Percentiles rank a stretch among this genome's conserved stretches.
Evolutionary conservation across 202 grass and related monocot species (phyloP).

Genomic region (Miscanthus sacchariflorus): DNA sequence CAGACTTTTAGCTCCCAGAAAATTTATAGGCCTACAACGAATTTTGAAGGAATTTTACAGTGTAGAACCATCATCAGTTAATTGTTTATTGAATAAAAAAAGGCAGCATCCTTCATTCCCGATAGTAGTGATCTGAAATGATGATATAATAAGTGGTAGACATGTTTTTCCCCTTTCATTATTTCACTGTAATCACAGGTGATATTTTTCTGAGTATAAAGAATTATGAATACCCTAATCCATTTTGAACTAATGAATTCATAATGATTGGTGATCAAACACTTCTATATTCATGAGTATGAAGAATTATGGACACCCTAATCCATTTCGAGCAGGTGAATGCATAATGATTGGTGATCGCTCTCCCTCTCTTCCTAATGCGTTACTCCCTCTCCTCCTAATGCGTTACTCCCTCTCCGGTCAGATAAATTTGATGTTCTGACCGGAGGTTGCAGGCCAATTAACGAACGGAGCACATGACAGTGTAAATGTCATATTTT

Average conservation of each 20-base stretch:
- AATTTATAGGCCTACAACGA: slow-evolving; percentile 30
- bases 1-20: slow-evolving; percentile 9
- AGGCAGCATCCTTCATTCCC: slow-evolving; percentile 13
- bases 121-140: background rate
- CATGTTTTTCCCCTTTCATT: background rate
- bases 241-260: background rate
- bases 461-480: too few species aligned
- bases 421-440: too few species aligned
- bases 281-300: background rate
- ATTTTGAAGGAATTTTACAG: slow-evolving; percentile 28
- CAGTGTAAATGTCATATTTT: too few species aligned
- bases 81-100: slow-evolving; percentile 30
- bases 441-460: too few species aligned
- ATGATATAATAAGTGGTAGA: background rate
- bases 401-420: too few species aligned
- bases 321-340: background rate
- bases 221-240: background rate
- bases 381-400: too few species aligned
- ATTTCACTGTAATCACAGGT: background rate
- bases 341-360: background rate
- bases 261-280: background rate
- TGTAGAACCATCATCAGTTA: slow-evolving; percentile 30
- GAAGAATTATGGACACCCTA: background rate
- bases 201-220: background rate
- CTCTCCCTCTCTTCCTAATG: too few species aligned